phyloP scores from a whole-genome alignment of 2,329 filamentous ascomycete species.

The Myriosclerotinia curreyana region DNA sequence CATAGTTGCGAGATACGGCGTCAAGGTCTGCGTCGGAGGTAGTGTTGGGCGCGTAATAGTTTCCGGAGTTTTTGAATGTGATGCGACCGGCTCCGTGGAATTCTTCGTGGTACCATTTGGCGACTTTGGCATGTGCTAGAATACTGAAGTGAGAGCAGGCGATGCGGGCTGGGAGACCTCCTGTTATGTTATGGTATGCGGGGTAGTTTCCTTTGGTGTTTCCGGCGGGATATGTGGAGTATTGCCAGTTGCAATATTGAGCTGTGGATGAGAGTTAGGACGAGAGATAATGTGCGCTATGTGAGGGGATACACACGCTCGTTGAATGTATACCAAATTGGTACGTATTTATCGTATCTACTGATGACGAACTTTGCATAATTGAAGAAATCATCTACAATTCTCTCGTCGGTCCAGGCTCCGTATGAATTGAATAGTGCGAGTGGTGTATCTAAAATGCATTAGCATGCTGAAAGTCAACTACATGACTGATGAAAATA shows the following conservation, averaged over 20 bases:
- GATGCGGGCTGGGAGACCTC: constrained; percentile 43
- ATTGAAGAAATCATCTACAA: constrained; percentile 51
- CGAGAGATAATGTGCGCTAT: constrained; percentile 22
- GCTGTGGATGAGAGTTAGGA: constrained; percentile 27
- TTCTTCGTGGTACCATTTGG: constrained; percentile 54
- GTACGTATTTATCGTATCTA: constrained; percentile 51
- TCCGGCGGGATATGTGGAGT: constrained; percentile 45
- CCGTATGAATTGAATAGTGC: constrained; percentile 44
- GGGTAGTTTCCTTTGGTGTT: constrained; percentile 43
- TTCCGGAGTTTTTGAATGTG: constrained; percentile 45
- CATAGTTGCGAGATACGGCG: constrained; percentile 40
- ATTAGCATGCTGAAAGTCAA: constrained; percentile 2
- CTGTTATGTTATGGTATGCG: constrained; percentile 44
- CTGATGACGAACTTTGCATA: constrained; percentile 53
- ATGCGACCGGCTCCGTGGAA: constrained; percentile 51
- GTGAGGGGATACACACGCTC: constrained; percentile 42
- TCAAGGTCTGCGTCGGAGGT: constrained; percentile 35
- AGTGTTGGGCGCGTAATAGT: constrained; percentile 49
- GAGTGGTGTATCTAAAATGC: constrained; percentile 31
- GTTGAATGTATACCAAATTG: constrained; percentile 55
- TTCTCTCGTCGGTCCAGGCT: constrained; percentile 47
- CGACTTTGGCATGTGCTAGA: constrained; percentile 49
- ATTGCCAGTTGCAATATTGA: constrained; percentile 50
- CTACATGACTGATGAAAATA: constrained; percentile 1
- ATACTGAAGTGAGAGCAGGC: constrained; percentile 47